A percentile compares a stretch with the other conserved stretches of the same genome.
Conservation (phyloP, 2,329 filamentous ascomycete genomes). For the Phoma sp. region DNA sequence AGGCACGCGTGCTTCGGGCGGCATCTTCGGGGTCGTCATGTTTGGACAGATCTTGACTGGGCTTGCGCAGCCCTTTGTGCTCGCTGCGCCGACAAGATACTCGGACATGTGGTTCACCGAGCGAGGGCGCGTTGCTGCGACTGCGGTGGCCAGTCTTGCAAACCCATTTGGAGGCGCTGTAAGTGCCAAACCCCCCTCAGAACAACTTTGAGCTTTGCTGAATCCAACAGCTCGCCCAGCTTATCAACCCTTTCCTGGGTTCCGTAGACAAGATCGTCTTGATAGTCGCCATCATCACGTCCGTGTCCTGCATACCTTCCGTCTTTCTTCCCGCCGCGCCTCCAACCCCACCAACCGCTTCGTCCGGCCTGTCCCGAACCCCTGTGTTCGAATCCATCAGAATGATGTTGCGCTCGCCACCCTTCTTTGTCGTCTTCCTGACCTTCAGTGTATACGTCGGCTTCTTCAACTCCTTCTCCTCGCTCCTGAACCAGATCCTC, state of each 20-base stretch:
- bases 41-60: slow-evolving; percentile 91
- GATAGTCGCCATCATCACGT: slow-evolving; percentile 81
- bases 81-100: slow-evolving; percentile 87
- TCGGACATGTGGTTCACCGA: slow-evolving; percentile 95
- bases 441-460: slow-evolving; percentile 87
- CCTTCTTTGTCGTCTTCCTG: slow-evolving; percentile 80
- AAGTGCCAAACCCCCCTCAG: slow-evolving; percentile 18
- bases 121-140: slow-evolving; percentile 81
- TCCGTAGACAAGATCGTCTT: slow-evolving; percentile 80
- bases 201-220: slow-evolving; percentile 3
- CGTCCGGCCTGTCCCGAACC: slow-evolving; percentile 61
- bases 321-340: slow-evolving; percentile 80
- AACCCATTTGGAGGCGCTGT: slow-evolving; percentile 91
- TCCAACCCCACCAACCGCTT: slow-evolving; percentile 76
- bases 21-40: slow-evolving; percentile 78
- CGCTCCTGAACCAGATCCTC: slow-evolving; percentile 88
- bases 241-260: slow-evolving; percentile 82
- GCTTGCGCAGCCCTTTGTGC: slow-evolving; percentile 88
- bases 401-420: slow-evolving; percentile 59
- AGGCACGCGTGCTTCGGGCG: slow-evolving; percentile 64
- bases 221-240: slow-evolving; percentile 65
- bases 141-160: slow-evolving; percentile 80
- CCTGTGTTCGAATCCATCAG: slow-evolving; percentile 62
- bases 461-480: slow-evolving; percentile 91
- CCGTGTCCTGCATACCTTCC: slow-evolving; percentile 72